Evolutionary conservation across 345 rosid species (phyloP), one percentile per base, ranked within the genome.

Genomic region (Eucalyptus pauciflora): DNA sequence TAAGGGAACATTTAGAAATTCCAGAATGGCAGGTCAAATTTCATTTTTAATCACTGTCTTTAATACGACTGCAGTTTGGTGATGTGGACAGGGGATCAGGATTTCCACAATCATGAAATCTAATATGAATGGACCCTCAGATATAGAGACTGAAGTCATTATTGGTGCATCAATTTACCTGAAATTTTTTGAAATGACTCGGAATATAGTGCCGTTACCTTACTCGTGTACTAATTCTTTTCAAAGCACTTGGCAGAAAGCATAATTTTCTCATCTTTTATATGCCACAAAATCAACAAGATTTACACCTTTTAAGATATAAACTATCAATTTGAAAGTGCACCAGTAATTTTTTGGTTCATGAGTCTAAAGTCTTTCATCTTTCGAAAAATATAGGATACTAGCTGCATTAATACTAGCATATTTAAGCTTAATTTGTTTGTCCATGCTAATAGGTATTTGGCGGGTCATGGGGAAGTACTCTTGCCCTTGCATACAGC

Each of bases 401-500:
- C 48, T 76, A 76, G 83, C 81, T 9, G 81, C 81, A 71, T 33
- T 71, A 71, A 5, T 17, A 37, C 25, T 71, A 33, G 81, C 81
- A 71, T 71, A 33, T 49, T 90, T 33, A 71, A 71, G 81, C 46
- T 76, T 76, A 20, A 37, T 76, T 76, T 76, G 83, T 76, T 76
- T 92, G 89, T 86, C 90, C 88, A 4, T 71, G 56, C 46, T 76
- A 76, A 20, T 83, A 97, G 99, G 97, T 97, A 87, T 96, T 97
- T 94, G 98, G 99, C 80, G 99, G 99, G 64, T 97, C 99, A 49
- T 97, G 99, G 99, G 99, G 99, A 93, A 97, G 99, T 90, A 97
- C 99, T 83, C 94, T 97, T 87, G 96, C 99, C 50, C 96, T 97
- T 89, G 95, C 97, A 2, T 97, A 97, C 90, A 95, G 98, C 93